Percentiles rank a stretch among this genome's conserved stretches.
These are phyloP conservation scores for Lactarius quietus DNA, from an alignment of 768 basidiomycete genomes.

Conservation along the genomic window DNA sequence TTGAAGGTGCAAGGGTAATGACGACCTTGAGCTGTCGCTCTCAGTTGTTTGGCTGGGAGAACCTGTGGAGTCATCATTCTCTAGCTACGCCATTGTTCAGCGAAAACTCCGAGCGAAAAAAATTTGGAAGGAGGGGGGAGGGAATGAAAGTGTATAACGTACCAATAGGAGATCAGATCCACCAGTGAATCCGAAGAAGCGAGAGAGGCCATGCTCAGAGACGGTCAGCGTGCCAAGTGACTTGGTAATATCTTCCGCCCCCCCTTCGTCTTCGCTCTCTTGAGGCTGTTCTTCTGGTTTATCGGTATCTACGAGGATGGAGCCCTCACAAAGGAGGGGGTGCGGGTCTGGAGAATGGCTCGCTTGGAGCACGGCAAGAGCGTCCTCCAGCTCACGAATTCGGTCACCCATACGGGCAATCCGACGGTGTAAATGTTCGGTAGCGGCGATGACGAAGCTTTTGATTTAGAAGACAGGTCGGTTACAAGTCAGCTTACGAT, in stretches of 20 bases:
- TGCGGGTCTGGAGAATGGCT: constrained; percentile 54
- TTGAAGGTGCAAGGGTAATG: constrained; percentile 28
- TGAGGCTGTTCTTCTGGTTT: constrained; percentile 44
- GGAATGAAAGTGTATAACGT: neutral
- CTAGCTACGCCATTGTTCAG: constrained; percentile 8
- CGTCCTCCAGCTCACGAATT: constrained; percentile 67
- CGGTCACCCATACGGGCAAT: constrained; percentile 65
- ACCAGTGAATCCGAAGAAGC: constrained; percentile 73
- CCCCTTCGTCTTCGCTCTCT: constrained; percentile 35
- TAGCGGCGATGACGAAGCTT: constrained; percentile 65
- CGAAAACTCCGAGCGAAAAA: neutral
- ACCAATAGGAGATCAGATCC: constrained; percentile 50
- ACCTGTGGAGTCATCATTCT: constrained; percentile 16
- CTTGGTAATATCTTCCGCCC: constrained; percentile 37
- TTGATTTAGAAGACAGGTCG: neutral
- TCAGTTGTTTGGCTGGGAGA: constrained; percentile 25
- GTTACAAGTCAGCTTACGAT: neutral
- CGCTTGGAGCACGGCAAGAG: constrained; percentile 57
- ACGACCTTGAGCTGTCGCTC: constrained; percentile 22
- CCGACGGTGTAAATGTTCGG: constrained; percentile 60
- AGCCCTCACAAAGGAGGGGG: constrained; percentile 53
- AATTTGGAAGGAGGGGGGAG: neutral
- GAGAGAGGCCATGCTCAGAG: constrained; percentile 60
- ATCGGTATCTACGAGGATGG: constrained; percentile 51
- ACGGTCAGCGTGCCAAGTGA: constrained; percentile 71